Conservation (phyloP, 306 rosid species). For the Castanea mollissima region DNA sequence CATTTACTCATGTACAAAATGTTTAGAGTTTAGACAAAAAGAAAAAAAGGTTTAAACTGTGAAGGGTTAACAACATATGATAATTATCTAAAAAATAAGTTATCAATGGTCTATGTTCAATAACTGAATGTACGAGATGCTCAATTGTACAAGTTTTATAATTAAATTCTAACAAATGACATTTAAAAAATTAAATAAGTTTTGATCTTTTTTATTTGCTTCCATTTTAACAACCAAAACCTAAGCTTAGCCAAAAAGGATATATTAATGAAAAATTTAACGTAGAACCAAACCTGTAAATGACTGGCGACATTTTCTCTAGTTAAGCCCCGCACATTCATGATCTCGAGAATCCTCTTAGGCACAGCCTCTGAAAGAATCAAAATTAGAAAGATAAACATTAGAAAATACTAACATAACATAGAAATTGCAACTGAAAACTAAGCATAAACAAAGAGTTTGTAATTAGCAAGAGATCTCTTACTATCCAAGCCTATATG, state of each 20-base stretch:
- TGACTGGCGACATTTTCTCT: conserved; percentile 71
- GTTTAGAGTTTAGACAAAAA: too few species aligned
- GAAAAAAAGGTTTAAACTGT: too few species aligned
- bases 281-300: conserved; percentile 48
- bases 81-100: too few species aligned
- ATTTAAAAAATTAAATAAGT: too few species aligned
- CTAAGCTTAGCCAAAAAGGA: not conserved
- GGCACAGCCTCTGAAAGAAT: conserved; percentile 55
- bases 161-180: too few species aligned
- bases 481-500: conserved; percentile 61
- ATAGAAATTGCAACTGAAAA: not conserved
- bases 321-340: conserved; percentile 62
- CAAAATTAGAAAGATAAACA: not conserved
- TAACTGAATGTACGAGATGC: too few species aligned
- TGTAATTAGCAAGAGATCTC: conserved; percentile 11
- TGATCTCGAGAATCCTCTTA: conserved; percentile 51
- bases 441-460: not conserved
- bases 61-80: too few species aligned
- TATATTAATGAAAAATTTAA: not conserved
- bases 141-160: too few species aligned
- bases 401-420: not conserved
- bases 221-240: not conserved
- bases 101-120: too few species aligned
- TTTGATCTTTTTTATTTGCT: too few species aligned
- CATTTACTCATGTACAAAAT: too few species aligned